phyloP scores from a whole-genome alignment of 306 rosid genomes.

The Citrullus colocynthis region DNA sequence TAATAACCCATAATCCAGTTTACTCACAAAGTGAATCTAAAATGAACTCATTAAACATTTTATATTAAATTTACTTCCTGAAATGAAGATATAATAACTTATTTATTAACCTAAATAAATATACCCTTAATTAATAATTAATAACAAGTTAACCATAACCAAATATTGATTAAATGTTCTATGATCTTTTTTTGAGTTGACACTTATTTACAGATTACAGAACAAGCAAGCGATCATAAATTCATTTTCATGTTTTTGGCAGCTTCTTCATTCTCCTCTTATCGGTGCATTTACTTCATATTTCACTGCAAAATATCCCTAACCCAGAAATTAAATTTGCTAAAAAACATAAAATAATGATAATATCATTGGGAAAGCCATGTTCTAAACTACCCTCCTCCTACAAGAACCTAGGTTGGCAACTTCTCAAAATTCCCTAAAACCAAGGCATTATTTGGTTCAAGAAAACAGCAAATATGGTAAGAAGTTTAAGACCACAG shows the following conservation, averaged over 20 bases:
- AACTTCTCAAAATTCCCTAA: background rate
- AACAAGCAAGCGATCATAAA: background rate
- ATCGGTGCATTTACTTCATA: background rate
- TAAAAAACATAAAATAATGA: background rate
- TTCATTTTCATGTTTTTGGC: constrained; percentile 1
- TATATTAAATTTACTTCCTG: background rate
- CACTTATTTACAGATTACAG: background rate
- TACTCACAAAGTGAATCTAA: too few species aligned
- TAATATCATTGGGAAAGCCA: too few species aligned
- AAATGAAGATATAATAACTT: background rate
- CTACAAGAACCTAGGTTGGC: background rate
- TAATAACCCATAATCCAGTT: too few species aligned
- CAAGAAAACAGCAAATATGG: background rate
- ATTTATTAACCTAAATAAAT: background rate
- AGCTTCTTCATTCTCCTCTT: background rate
- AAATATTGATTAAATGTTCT: background rate
- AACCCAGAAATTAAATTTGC: background rate
- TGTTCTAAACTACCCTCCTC: too few species aligned
- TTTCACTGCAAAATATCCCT: background rate
- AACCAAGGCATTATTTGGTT: background rate
- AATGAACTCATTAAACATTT: background rate
- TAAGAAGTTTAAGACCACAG: background rate
- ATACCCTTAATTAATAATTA: background rate
- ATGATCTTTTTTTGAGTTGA: background rate
- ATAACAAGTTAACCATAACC: background rate